These are phyloP conservation scores for Backusella westeae DNA, from an alignment of 192 early-diverging fungal genomes.

Conservation along the genomic window DNA sequence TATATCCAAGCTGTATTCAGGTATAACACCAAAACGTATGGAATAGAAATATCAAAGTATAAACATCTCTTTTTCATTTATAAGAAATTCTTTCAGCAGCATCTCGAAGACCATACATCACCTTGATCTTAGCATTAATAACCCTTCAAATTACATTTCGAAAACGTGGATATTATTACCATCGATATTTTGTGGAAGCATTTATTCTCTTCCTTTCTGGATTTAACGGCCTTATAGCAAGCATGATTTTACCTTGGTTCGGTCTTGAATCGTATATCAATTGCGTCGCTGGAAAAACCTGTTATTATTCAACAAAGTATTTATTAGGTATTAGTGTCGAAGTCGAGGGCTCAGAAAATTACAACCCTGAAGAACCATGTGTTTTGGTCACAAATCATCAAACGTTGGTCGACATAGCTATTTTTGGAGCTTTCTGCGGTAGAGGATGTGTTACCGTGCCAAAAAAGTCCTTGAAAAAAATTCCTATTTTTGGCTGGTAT, in stretches of 20 bases:
- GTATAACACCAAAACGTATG: background rate
- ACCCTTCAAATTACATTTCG: background rate
- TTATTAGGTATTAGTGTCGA: background rate
- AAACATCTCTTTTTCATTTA: too few relatives aligned
- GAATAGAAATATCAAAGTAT: too few relatives aligned
- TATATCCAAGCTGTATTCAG: background rate
- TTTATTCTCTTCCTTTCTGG: background rate
- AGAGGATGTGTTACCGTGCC: background rate
- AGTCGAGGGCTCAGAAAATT: background rate
- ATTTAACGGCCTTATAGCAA: background rate
- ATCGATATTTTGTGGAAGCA: background rate
- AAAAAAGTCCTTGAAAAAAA: background rate
- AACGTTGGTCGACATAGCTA: background rate
- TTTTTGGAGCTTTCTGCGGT: background rate
- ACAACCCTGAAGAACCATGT: background rate
- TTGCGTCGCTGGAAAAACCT: background rate
- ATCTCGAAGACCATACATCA: background rate
- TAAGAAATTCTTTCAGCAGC: background rate
- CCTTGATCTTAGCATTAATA: background rate
- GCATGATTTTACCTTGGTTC: background rate
- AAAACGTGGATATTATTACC: background rate
- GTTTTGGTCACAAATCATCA: constrained; percentile 1
- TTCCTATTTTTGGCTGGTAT: background rate
- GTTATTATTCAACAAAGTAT: background rate
- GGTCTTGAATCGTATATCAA: background rate